Evolutionary conservation across 805 yeast genomes (phyloP), one percentile per base, ranked within the genome.

Genomic region (Ogataea saltuana): DNA sequence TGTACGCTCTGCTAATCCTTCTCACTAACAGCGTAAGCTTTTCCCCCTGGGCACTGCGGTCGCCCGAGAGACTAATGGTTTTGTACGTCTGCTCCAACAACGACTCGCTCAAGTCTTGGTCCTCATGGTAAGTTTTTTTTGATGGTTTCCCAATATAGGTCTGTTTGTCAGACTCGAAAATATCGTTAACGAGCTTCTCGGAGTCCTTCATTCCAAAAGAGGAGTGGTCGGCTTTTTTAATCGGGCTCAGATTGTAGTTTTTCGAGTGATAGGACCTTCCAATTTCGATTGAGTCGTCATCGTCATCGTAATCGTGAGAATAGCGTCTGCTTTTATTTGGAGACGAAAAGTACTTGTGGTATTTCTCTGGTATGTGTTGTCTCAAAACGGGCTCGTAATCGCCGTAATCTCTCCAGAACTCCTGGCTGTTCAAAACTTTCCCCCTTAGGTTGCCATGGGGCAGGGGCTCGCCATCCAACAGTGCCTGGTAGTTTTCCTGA

Each of bases 331-430:
- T 27, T 18, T 39, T 37, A 6, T 17, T 26, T 13, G 51, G 46
- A 7, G 41, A 35, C 3, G 27, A 21, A 37, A 64, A 64, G 39
- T 60, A 62, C 26, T 44, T 46, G 8, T 30, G 35, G 36, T 61
- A 61, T 39, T 58, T 55, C 1, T 34, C 41, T 6, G 68, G 68
- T 21, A 64, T 45, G 33, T 62, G 48, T 36, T 53, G 50, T 35
- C 66, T 44, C 21, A 64, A 41, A 6, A 64, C 33, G 1, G 59
- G 47, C 22, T 64, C 68, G 33, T 53, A 57, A 43, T 64, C 68
- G 3, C 55, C 51, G 27, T 41, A 45, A 30, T 60, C 63, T 23
- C 41, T 38, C 33, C 54, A 46, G 36, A 54, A 60, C 7, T 49
- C 42, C 11, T 48, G 46, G 22, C 52, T 48, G 21, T 55, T 31